Base-by-base conservation (phyloP, 768 basidiomycete genomes). In the Lactifluus piperatus region DNA sequence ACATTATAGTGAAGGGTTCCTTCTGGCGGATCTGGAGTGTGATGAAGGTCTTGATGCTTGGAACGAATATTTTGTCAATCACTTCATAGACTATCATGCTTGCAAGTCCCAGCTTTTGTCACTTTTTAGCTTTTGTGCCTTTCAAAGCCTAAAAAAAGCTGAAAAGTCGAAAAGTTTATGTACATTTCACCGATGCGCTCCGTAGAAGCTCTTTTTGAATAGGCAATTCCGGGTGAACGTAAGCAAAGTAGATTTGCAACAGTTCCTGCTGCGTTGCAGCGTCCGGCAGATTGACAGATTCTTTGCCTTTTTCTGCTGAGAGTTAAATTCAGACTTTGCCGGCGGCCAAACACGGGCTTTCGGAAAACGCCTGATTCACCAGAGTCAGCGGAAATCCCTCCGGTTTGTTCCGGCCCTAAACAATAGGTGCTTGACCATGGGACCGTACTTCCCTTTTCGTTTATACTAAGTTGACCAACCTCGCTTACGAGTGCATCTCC, bases 291-390 rank as follows among this genome's bases (percentile, higher is more conserved):
- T 73, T 68, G 9, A 73, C 67, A 11, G 66, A 68, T 49, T 71
- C 73, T 51, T 71, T n/a, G n/a, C 72, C 20, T 78, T 77, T 18
- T 71, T 74, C 20, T 68, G 59, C 14, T 68, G 64, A 43, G 69
- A 67, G 30, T 57, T 54, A 16, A 43, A 47, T 56, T 37, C 62
- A 24, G 71, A 70, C 49, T 32, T 70, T 57, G 60, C 69, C 3
- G 83, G 83, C 0, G 92, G 92, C 92, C 92, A 94, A 26, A 93
- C 87, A n/a, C 91, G 79, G 3, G 91, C 86, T 64, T 84, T 85
- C 0, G 92, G 91, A 72, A 94, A 94, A 29, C 84, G 83, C 86
- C 81, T 90, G 67, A 5, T n/a, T n/a, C n/a, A 71, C 63, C 68
- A 13, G 62, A 51, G 29, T 64, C 65, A 41, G 66, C 51, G 1